Conservation (phyloP, 2,329 filamentous ascomycete genomes). For the Beauveria varroae region DNA sequence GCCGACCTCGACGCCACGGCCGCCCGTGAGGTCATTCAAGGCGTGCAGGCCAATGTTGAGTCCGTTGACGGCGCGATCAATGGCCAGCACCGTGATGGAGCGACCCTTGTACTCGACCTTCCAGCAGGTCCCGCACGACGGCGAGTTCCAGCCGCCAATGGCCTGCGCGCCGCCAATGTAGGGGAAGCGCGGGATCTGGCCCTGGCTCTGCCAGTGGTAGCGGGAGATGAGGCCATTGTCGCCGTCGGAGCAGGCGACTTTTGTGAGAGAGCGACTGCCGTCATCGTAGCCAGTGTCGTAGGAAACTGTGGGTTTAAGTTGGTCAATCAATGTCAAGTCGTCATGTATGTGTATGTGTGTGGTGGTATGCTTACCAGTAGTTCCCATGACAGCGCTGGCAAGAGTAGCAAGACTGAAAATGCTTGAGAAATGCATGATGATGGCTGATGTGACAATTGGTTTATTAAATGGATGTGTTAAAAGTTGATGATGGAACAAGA, state of each 20-base stretch:
- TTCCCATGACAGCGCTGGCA: constrained; percentile 22
- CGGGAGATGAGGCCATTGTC: constrained; percentile 56
- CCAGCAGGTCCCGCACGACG: constrained; percentile 54
- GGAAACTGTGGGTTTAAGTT: constrained; percentile 41
- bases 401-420: constrained; percentile 32
- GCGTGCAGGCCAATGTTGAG: constrained; percentile 52
- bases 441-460: neutral
- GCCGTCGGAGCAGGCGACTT: constrained; percentile 61
- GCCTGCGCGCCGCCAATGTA: constrained; percentile 47
- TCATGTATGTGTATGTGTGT: neutral
- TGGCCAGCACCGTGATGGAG: constrained; percentile 46
- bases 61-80: constrained; percentile 42
- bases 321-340: neutral
- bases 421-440: constrained; percentile 37
- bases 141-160: constrained; percentile 49
- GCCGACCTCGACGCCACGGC: constrained; percentile 41
- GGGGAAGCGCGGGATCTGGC: constrained; percentile 42
- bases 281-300: constrained; percentile 69
- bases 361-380: neutral
- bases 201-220: constrained; percentile 51
- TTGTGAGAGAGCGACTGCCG: constrained; percentile 42
- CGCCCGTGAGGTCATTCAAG: constrained; percentile 48
- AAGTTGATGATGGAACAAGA: neutral
- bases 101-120: constrained; percentile 42
- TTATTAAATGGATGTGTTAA: neutral